Evolutionary conservation across 129 eudicot genomes (phyloP), one percentile per base, ranked within the genome.

Genomic region (Arctium lappa): DNA sequence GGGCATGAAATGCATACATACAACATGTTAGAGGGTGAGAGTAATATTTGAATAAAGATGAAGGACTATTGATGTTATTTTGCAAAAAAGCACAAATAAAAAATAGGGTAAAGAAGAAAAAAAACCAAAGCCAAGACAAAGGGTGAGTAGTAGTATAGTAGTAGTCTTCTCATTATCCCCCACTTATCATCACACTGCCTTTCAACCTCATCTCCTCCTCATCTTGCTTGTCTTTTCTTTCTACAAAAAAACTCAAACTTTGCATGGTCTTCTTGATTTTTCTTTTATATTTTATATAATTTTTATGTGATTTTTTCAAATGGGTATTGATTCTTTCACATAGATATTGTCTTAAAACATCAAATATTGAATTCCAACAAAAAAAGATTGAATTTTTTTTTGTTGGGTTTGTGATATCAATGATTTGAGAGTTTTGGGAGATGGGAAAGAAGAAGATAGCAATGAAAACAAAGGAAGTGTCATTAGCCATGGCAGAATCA

Each of bases 371-470:
- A 62, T 32, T 40, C 16, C 75, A 74, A 32, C 42, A 74, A 38
- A 77, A 75, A 60, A 77, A 76, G 42, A 60, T 84, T 77, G 48
- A 40, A 36, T 83, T 30, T 83, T 78, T 78, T 83, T 78, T 78
- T 3, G 75, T 16, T 69, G 75, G 83, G 60, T 62, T 37, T 63
- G 74, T 71, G 75, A 76, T 56, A 27, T 53, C 46, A 83, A 83
- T 48, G 86, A 71, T 83, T 83, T 83, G 74, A 72, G 79, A 74
- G 73, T 50, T 77, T 75, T 34, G 76, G 62, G 44, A 15, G 81
- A 91, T 91, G 93, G 93, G 90, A 50, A 90, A 86, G 88, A 91
- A 89, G 89, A 89, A 88, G 86, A 65, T 83, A 39, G 40, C 60
- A 44, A 91, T 86, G 86, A 84, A 88, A 65, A 89, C 88, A 53